phyloP scores from a whole-genome alignment of 2,329 filamentous ascomycete species.

The Botryotinia narcissicola region DNA sequence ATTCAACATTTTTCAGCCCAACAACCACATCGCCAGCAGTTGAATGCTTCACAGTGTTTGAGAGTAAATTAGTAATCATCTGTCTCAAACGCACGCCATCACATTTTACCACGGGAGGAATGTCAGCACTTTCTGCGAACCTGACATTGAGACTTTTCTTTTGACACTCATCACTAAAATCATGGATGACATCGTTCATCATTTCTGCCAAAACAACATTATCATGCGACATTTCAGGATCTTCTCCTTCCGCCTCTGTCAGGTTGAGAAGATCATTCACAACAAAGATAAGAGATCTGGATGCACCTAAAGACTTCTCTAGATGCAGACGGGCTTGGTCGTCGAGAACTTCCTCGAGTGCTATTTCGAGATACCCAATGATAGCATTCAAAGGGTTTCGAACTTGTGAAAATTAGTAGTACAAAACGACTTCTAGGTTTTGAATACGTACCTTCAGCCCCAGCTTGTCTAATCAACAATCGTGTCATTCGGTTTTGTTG shows the following conservation, averaged over 20 bases:
- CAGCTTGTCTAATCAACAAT: conserved; percentile 48
- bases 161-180: conserved; percentile 70
- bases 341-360: conserved; percentile 75
- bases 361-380: conserved; percentile 92
- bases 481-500: conserved; percentile 74
- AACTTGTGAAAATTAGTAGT: conserved; percentile 62
- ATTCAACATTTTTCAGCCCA: conserved; percentile 20
- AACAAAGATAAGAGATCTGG: conserved; percentile 88
- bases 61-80: conserved; percentile 28
- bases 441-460: conserved; percentile 11
- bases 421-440: background rate
- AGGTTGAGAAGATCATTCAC: conserved; percentile 89
- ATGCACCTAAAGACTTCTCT: conserved; percentile 81
- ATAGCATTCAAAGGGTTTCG: conserved; percentile 92
- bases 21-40: conserved; percentile 22
- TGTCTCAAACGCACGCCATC: conserved; percentile 29
- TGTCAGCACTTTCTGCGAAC: conserved; percentile 21
- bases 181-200: conserved; percentile 70
- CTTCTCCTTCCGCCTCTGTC: conserved; percentile 83
- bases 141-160: conserved; percentile 34
- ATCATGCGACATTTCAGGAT: conserved; percentile 75
- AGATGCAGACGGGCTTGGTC: conserved; percentile 81
- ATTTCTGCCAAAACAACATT: conserved; percentile 70
- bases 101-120: conserved; percentile 26
- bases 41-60: conserved; percentile 30